These are phyloP conservation scores for Mycosarcoma mackinlayi DNA, from an alignment of 1,284 basidiomycete genomes.

Conservation along the genomic window DNA sequence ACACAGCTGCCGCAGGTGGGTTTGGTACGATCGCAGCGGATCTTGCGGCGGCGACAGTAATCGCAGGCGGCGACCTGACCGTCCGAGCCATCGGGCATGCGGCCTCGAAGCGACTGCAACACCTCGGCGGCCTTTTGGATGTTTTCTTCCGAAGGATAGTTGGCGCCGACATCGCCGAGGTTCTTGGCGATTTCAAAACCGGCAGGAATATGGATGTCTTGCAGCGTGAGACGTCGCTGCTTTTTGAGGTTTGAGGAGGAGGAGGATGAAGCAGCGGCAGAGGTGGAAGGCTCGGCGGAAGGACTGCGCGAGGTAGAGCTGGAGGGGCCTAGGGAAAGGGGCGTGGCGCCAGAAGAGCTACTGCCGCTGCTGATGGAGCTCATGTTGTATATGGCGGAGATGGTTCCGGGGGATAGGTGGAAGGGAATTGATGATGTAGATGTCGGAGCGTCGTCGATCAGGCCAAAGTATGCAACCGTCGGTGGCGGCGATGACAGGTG, in stretches of 20 bases:
- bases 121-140: constrained; percentile 45
- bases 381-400: constrained; percentile 9
- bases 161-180: constrained; percentile 19
- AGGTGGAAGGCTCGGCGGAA: constrained; percentile 20
- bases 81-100: constrained; percentile 47
- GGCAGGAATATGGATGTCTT: constrained; percentile 49
- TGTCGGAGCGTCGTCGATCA: not conserved
- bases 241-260: constrained; percentile 5
- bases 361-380: constrained; percentile 34
- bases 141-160: constrained; percentile 46
- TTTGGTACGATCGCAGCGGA: constrained; percentile 49
- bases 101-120: constrained; percentile 40
- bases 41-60: constrained; percentile 50
- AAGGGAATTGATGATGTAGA: not conserved
- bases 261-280: not conserved
- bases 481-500: not conserved
- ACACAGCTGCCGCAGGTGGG: constrained; percentile 50
- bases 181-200: constrained; percentile 47
- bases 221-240: constrained; percentile 33
- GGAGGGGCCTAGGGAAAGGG: constrained; percentile 25
- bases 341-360: constrained; percentile 25
- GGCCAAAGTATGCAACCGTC: not conserved
- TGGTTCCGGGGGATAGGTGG: not conserved
- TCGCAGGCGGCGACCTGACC: constrained; percentile 51
- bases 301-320: constrained; percentile 29